Base-by-base conservation (phyloP, 2,329 filamentous ascomycete species). In the Arthrinium phaeospermum region DNA sequence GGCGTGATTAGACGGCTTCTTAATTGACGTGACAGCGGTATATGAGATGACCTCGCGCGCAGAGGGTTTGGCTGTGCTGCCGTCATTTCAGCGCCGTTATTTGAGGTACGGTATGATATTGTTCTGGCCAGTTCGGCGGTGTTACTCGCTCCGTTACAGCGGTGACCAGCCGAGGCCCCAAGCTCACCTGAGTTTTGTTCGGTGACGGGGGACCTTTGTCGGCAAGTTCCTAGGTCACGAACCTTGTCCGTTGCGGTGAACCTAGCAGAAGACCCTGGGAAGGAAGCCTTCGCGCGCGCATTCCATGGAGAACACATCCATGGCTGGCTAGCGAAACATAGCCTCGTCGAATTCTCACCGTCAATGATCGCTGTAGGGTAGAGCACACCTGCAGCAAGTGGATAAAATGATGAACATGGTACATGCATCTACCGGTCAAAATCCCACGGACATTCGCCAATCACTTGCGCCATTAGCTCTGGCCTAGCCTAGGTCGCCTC, bases 401-500 rank as follows among this genome's bases (percentile, higher is more conserved):
- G 57, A 34, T 64, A 64, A 41, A 34, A 41, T 41, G 57, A 64
- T 64, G 57, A 41, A 64, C 57, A 64, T 64, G 57, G 57, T 64
- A 64, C 57, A 64, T 64, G 57, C 57, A 64, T 64, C 30, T 64
- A 64, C 57, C 57, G 57, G 57, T 64, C 57, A 64, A 64, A 64
- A 37, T 41, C 8, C 34, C 57, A n/a, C 27, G 53, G 53, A 34
- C 53, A 57, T 34, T 24, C 34, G 57, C 57, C 57, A 64, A 64
- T 64, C 57, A 64, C 57, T 64, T 64, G 57, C 57, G 57, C 57
- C 57, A 64, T 64, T 64, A 64, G 57, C 57, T 64, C 57, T 37
- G 41, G 57, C 57, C 57, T 41, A 64, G n/a, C 19, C 57, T 30
- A 41, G 57, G 57, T n/a, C 34, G 22, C 22, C 34, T 64, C 19